Evolutionary conservation across 495 filamentous ascomycete species (phyloP), one percentile per base, ranked within the genome.

Genomic region (Paragyromitra xinjiangensis): DNA sequence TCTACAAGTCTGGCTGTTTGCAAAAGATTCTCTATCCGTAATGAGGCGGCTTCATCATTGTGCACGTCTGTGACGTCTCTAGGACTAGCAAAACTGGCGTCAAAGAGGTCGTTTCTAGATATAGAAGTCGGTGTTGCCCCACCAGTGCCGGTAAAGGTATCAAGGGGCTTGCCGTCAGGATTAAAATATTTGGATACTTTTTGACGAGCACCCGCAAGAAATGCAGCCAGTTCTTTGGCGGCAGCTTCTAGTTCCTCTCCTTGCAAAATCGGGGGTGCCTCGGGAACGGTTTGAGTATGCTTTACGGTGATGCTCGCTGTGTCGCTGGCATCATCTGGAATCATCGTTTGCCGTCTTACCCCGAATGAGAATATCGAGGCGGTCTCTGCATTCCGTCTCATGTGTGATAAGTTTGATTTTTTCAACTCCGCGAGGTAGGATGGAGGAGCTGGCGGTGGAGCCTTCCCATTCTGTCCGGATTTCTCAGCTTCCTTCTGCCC

Each of bases 1-100:
- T 99, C 95, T 22, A 99, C 92, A 1, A 97, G 83, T 51, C 87
- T 90, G 29, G 94, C 97, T 1, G 91, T 92, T 53, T 90, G 86
- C 12, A 90, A 87, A 12, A 98, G 87, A 59, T 90, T 88, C 22
- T 89, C 82, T 76, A 91, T 88, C 75, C 93, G 91, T 71, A 93
- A 89, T 68, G 88, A 84, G n/a, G 89, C 85, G 45, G 85, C 80
- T 48, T 87, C 83, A 64, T 86, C 81, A 6, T 74, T 71, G 22
- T 83, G 56, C 24, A 65, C 42, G 42, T 82, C 71, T 19, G 63
- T 45, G 29, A 84, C 34, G 14, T 55, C 66, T 12, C 11, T 61
- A 88, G 86, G 45, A 83, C 85, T 24, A 86, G 86, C 5, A 59
- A 83, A 79, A 63, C 84, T 84, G 58, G 85, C 78, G 64, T 87